phyloP scores from a whole-genome alignment of 306 rosid species.

The Betula pendula region DNA sequence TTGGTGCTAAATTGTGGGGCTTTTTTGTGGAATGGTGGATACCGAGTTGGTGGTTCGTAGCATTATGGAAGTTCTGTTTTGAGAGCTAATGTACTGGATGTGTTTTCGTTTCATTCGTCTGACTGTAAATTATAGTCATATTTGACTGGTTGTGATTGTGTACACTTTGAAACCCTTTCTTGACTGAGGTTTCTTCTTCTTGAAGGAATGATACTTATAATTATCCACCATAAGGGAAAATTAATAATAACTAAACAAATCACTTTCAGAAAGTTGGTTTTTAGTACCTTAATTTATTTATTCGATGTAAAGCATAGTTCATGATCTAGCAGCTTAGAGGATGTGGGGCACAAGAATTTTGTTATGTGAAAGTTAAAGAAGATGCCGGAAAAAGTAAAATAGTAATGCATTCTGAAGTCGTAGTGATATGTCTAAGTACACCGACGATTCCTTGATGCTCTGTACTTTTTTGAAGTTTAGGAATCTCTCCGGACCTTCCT shows the following conservation, averaged over 20 bases:
- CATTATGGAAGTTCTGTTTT: not conserved
- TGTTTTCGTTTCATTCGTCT: not conserved
- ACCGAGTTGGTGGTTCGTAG: not conserved
- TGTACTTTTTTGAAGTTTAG: slow-evolving; percentile 39
- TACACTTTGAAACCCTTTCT: slow-evolving; percentile 3
- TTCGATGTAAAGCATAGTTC: slow-evolving; percentile 17
- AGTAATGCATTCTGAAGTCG: slow-evolving; percentile 38
- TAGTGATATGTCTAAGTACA: slow-evolving; percentile 42
- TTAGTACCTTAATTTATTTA: slow-evolving; percentile 30
- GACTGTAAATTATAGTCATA: not conserved
- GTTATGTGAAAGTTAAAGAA: slow-evolving; percentile 39
- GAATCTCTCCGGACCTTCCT: slow-evolving; percentile 46
- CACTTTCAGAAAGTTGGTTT: slow-evolving; percentile 7
- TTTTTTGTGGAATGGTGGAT: not conserved
- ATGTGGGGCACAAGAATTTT: slow-evolving; percentile 28
- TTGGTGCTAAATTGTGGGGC: too few species aligned
- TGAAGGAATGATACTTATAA: slow-evolving; percentile 17
- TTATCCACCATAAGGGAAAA: not conserved
- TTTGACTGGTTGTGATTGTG: not conserved
- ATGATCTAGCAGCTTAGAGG: slow-evolving; percentile 7
- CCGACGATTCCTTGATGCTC: slow-evolving; percentile 41
- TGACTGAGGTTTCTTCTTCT: slow-evolving; percentile 1
- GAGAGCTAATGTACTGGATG: not conserved
- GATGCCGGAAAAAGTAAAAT: slow-evolving; percentile 33
- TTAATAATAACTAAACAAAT: slow-evolving; percentile 6